Conservation (phyloP, 2,329 filamentous ascomycete genomes). For the Elsinoe arachidis region DNA sequence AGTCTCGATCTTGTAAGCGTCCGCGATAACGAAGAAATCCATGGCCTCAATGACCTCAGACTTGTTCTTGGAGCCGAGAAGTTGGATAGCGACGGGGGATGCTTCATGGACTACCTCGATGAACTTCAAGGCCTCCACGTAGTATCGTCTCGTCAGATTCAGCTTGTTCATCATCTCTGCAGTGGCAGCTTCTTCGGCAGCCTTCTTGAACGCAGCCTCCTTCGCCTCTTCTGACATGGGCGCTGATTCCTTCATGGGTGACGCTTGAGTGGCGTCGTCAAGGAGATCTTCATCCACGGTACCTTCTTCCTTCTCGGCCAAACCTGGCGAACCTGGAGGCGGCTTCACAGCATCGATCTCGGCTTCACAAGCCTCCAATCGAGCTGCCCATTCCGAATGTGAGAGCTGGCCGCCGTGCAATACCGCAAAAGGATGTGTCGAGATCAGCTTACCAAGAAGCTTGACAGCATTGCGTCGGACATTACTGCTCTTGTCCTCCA, state of each 20-base stretch:
- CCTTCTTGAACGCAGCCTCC: slow-evolving; percentile 63
- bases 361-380: slow-evolving; percentile 72
- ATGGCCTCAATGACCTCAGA: slow-evolving; percentile 98
- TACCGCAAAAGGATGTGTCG: slow-evolving; percentile 87
- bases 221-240: slow-evolving; percentile 74
- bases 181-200: slow-evolving; percentile 77
- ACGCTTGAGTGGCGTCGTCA: slow-evolving; percentile 79
- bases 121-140: slow-evolving; percentile 85
- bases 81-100: slow-evolving; percentile 71
- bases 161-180: slow-evolving; percentile 82
- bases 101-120: slow-evolving; percentile 84
- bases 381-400: slow-evolving; percentile 73
- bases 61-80: slow-evolving; percentile 92
- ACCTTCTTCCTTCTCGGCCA: slow-evolving; percentile 55
- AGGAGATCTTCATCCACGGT: slow-evolving; percentile 70
- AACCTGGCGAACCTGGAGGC: slow-evolving; percentile 65
- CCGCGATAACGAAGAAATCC: slow-evolving; percentile 92
- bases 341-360: slow-evolving; percentile 76
- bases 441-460: slow-evolving; percentile 75
- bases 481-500: slow-evolving; percentile 97
- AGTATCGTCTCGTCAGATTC: slow-evolving; percentile 81
- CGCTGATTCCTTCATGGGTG: slow-evolving; percentile 47
- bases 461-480: slow-evolving; percentile 94
- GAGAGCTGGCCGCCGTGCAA: slow-evolving; percentile 84
- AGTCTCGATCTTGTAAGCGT: slow-evolving; percentile 92